A percentile compares a stretch with the other conserved stretches of the same genome.
phyloP scores from a whole-genome alignment of 371 early-diverging fungal genomes.

The Rozella allomycis region DNA sequence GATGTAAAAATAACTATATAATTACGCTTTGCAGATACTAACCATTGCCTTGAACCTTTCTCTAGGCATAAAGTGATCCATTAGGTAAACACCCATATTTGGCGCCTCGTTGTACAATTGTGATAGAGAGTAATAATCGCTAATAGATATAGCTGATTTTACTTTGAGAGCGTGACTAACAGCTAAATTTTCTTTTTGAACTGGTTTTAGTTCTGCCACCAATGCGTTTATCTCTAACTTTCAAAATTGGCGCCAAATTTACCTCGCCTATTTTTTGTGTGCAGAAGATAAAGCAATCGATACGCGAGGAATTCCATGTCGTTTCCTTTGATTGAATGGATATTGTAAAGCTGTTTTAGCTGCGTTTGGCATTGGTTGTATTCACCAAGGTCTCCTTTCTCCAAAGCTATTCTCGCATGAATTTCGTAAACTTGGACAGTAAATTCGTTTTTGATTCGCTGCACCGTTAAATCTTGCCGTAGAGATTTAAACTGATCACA shows the following conservation, averaged over 20 bases:
- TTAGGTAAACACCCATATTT: conserved; percentile 59
- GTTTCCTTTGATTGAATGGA: conserved; percentile 34
- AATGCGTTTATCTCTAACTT: conserved; percentile 47
- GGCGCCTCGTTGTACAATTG: conserved; percentile 46
- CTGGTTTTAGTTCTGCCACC: conserved; percentile 34
- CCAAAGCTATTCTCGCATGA: conserved; percentile 79
- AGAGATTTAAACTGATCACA: conserved; percentile 86
- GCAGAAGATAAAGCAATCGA: conserved; percentile 63
- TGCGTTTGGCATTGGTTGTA: conserved; percentile 91
- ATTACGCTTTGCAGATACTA: conserved; percentile 39
- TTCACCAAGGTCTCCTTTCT: conserved; percentile 83
- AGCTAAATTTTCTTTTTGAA: conserved; percentile 24
- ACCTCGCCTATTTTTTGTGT: conserved; percentile 64
- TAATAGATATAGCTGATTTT: conserved; percentile 44
- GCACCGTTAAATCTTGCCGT: conserved; percentile 87
- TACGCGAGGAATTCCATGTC: conserved; percentile 68
- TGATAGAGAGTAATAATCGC: conserved; percentile 65
- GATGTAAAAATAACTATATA: too few relatives aligned
- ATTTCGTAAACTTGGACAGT: conserved; percentile 81
- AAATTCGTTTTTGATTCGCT: conserved; percentile 69
- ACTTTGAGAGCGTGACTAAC: conserved; percentile 63
- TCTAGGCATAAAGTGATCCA: conserved; percentile 68
- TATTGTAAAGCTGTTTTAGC: conserved; percentile 52
- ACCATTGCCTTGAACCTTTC: conserved; percentile 49
- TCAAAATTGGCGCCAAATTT: conserved; percentile 4